Base-by-base conservation (phyloP, 805 yeast species). In the Suhomyces sp. region DNA sequence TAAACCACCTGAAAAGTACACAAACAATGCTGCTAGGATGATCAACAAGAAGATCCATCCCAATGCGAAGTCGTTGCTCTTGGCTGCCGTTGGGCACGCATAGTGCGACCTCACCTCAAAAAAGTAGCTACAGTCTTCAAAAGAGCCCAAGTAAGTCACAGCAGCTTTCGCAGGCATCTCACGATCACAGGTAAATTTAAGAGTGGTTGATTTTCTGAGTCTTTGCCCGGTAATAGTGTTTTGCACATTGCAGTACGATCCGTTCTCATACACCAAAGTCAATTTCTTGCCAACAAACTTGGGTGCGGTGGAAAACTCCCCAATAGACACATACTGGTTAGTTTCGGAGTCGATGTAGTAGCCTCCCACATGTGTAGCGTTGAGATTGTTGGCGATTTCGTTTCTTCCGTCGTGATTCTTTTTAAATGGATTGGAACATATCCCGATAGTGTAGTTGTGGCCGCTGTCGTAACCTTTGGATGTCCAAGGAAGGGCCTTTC, bases 81-180 rank as follows among this genome's bases (percentile, higher is more conserved):
- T 80, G 48, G 85, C 83, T 8, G 88, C 83, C 57, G 91, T 86
- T 0, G 96, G 89, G 67, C 97, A 90, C 0, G 96, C 97, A 68
- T 85, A 87, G 43, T 88, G 83, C 3, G 96, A 87, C 57, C 90
- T 72, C 29, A 89, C 90, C 62, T 90, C 97, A 65, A 90, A 90
- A 62, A 86, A 81, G 66, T 88, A 90, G 35, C 86, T 82, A 68
- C 97, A 90, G 55, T 90, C 88, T 64, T 89, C 81, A 41, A 81
- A 62, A 6, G 83, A 82, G 1, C 94, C 94, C 29, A 90, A 78
- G 64, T 78, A 89, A 15, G 87, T 78, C 0, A 89, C 73, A 33
- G 81, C 75, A 0, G 92, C 94, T 54, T 81, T 81, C 5, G 81
- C 69, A 63, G 80, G 67, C 61, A 87, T 81, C 47, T 87, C 93